These are phyloP conservation scores for Coelastrella sp. DNA, from an alignment of 139 green algal genomes.

Conservation along the genomic window DNA sequence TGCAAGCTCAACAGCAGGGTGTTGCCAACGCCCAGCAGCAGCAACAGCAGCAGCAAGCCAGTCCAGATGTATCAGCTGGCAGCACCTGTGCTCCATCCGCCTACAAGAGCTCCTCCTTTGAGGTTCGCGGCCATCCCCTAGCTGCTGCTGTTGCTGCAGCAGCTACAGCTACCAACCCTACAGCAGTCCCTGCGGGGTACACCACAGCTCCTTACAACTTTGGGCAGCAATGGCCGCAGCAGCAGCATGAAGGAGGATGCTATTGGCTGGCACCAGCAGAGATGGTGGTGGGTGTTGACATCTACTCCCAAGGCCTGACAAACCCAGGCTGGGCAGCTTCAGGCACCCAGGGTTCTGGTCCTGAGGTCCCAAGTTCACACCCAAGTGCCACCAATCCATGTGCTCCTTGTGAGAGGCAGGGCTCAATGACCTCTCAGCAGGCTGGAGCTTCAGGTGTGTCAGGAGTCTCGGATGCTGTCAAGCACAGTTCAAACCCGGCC, in stretches of 20 bases:
- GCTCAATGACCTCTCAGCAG: neutral
- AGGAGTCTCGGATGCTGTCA: neutral
- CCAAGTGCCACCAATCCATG: neutral
- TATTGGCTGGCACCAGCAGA: neutral
- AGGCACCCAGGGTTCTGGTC: neutral
- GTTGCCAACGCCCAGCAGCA: slow-evolving; percentile 13
- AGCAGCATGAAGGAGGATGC: neutral
- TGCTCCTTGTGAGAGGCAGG: neutral
- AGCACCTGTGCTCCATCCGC: neutral
- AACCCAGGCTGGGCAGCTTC: neutral
- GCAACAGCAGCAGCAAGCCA: slow-evolving; percentile 27
- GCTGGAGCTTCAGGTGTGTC: neutral
- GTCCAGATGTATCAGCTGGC: slow-evolving; percentile 24
- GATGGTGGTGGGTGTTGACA: neutral
- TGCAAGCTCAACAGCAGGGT: neutral
- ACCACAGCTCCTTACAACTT: neutral
- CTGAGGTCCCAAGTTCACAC: neutral
- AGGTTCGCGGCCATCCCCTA: neutral
- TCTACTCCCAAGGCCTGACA: neutral
- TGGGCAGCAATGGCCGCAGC: neutral
- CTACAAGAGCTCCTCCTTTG: neutral
- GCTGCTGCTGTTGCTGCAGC: neutral
- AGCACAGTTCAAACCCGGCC: neutral
- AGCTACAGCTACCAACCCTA: neutral
- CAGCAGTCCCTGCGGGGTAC: neutral